Evolutionary conservation across 441 rosid genomes (phyloP), one percentile per base, ranked within the genome.

Genomic region (Pelargonium fulgidum): DNA sequence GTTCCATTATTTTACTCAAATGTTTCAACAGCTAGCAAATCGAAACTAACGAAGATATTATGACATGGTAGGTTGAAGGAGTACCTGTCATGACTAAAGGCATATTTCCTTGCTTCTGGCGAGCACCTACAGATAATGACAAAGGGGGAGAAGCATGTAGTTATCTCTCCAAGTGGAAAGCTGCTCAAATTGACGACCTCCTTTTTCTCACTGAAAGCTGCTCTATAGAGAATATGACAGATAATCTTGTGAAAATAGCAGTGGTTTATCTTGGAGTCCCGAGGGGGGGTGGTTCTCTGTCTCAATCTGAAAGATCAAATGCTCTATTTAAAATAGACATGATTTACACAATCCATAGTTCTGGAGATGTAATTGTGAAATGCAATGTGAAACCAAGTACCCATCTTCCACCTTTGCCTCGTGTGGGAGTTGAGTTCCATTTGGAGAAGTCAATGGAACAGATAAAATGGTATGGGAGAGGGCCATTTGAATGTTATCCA

Each of bases 91-190:
- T 92, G 88, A 85, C 70, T 22, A 84, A 83, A 74, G 90, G 96
- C 80, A 80, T 94, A 76, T 72, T 84, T 56, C 98, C 99, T 61
- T 90, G 92, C 83, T 85, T 94, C 79, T 90, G 99, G 98, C 81
- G 99, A 79, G 99, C 98, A 75, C 96, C 94, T 13, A 90, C 91
- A 8, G 97, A 94, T 78, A 94, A 94, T 73, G 99, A 94, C 83
- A 92, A 90, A 76, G 99, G 99, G 67, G 98, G 98, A 75, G 97
- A 72, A 1, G 81, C 74, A 62, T 52, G 74, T 64, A 94, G 99
- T 79, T 90, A 94, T 72, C 76, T 78, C 79, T 86, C 92, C 20
- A 81, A 72, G 76, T 94, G 99, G 99, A 84, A 85, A 85, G 87
- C 89, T 70, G 93, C 94, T 50, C 65, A 67, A 24, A 68, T 91